Conservation (phyloP, 805 yeast species). For the Candida peoriensis region DNA sequence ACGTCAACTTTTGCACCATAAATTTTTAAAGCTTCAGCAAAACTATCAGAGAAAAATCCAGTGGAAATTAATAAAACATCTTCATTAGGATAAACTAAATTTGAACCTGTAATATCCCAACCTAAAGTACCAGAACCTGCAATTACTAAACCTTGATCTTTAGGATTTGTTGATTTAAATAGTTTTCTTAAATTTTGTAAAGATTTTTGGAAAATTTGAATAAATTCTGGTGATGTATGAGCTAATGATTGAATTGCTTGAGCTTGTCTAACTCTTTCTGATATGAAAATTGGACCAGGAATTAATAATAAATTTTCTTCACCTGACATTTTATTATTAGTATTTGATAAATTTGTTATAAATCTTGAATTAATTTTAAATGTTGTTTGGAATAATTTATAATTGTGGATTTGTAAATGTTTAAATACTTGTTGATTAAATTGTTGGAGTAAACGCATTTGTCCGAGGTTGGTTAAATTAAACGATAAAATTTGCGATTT, state of each 20-base stretch:
- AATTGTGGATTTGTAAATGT: neutral
- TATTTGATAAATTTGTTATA: neutral
- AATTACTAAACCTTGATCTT: slow-evolving; percentile 76
- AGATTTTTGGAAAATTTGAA: slow-evolving; percentile 63
- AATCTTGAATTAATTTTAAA: neutral
- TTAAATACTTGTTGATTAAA: neutral
- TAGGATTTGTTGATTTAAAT: slow-evolving; percentile 61
- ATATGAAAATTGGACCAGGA: slow-evolving; percentile 86
- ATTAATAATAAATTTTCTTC: slow-evolving; percentile 47
- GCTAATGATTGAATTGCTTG: slow-evolving; percentile 80
- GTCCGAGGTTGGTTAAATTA: slow-evolving; percentile 13
- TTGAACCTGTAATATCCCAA: slow-evolving; percentile 86
- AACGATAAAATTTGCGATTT: too few relatives aligned
- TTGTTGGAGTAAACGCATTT: slow-evolving; percentile 4
- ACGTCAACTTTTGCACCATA: slow-evolving; percentile 77
- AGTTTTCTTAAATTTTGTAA: slow-evolving; percentile 64
- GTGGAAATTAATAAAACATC: slow-evolving; percentile 79
- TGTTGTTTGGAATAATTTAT: too few relatives aligned
- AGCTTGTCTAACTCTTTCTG: slow-evolving; percentile 72
- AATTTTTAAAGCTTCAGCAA: slow-evolving; percentile 67
- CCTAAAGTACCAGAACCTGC: slow-evolving; percentile 94
- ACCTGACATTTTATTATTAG: slow-evolving; percentile 10
- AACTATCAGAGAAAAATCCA: slow-evolving; percentile 83
- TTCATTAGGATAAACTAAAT: slow-evolving; percentile 62
- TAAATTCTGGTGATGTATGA: slow-evolving; percentile 86